Conservation (phyloP, 495 filamentous ascomycete species). For the Xylona heveae region DNA sequence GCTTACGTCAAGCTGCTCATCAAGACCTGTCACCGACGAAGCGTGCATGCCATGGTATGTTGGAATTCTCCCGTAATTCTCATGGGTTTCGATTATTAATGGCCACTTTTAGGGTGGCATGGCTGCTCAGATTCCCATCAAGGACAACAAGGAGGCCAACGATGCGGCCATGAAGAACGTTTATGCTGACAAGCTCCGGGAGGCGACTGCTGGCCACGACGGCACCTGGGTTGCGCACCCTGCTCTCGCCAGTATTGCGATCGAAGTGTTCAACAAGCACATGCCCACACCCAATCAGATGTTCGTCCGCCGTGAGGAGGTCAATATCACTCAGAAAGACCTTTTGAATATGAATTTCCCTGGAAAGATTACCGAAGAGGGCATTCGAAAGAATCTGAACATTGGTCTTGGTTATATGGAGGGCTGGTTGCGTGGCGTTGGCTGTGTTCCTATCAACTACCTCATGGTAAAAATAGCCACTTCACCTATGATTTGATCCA, state of each 20-base stretch:
- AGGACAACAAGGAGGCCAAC: slow-evolving; percentile 75
- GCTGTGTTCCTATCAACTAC: slow-evolving; percentile 95
- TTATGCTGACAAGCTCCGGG: slow-evolving; percentile 84
- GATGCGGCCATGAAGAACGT: slow-evolving; percentile 89
- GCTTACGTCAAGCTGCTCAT: slow-evolving; percentile 90
- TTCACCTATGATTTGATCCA: slow-evolving; percentile 1
- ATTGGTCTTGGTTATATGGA: slow-evolving; percentile 98
- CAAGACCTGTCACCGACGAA: slow-evolving; percentile 88
- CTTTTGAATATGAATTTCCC: slow-evolving; percentile 97
- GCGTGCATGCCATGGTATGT: slow-evolving; percentile 78
- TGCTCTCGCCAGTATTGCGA: slow-evolving; percentile 71
- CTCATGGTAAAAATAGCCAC: slow-evolving; percentile 46
- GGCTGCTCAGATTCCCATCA: slow-evolving; percentile 98
- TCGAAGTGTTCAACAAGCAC: slow-evolving; percentile 91
- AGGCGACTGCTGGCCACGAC: slow-evolving; percentile 89
- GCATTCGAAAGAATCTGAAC: slow-evolving; percentile 94
- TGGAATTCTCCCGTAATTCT: slow-evolving; percentile 2
- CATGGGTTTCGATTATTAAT: background rate
- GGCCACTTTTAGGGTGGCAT: slow-evolving; percentile 49
- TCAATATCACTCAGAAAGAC: slow-evolving; percentile 68
- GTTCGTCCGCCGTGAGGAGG: slow-evolving; percentile 75
- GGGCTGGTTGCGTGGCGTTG: slow-evolving; percentile 85
- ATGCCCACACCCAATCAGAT: slow-evolving; percentile 99
- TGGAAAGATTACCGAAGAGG: slow-evolving; percentile 80
- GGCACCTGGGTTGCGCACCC: slow-evolving; percentile 96